A percentile compares a stretch with the other conserved stretches of the same genome.
Conservation (phyloP, 192 early-diverging fungal genomes). For the Dimargaris cristalligena region DNA sequence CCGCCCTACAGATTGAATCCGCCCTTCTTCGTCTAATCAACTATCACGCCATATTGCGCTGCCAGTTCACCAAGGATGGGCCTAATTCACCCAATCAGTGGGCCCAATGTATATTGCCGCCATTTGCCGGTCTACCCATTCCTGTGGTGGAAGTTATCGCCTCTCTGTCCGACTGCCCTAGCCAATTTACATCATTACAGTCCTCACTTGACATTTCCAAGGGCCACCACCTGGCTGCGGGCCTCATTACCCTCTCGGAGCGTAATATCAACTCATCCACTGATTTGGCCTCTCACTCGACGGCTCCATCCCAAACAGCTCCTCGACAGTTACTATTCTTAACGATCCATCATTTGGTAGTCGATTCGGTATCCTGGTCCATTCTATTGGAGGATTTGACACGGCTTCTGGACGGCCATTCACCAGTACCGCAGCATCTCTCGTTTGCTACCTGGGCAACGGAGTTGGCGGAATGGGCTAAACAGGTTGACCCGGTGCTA, state of each 20-base stretch:
- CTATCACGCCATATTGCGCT: background rate
- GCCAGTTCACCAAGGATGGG: background rate
- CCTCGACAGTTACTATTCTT: background rate
- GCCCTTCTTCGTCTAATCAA: background rate
- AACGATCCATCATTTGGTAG: constrained; percentile 5
- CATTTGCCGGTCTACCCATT: background rate
- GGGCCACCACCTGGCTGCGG: background rate
- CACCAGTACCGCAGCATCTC: constrained; percentile 11
- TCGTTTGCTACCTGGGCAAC: constrained; percentile 14
- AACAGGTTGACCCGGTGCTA: background rate
- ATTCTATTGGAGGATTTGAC: background rate
- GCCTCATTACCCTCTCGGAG: background rate
- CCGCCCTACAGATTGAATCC: background rate
- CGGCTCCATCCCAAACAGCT: background rate
- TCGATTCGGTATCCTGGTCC: constrained; percentile 2
- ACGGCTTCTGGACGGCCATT: background rate
- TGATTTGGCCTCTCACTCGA: background rate
- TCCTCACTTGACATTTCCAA: background rate
- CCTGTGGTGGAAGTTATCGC: background rate
- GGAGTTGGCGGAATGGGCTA: background rate
- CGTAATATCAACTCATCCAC: background rate
- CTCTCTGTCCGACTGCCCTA: background rate
- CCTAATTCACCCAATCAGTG: background rate
- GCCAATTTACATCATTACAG: background rate
- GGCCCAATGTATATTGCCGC: background rate